Evolutionary conservation across 225 moss, liverwort and hornwort genomes (phyloP).

Genomic region (Pseudisothecium myosuroides): DNA sequence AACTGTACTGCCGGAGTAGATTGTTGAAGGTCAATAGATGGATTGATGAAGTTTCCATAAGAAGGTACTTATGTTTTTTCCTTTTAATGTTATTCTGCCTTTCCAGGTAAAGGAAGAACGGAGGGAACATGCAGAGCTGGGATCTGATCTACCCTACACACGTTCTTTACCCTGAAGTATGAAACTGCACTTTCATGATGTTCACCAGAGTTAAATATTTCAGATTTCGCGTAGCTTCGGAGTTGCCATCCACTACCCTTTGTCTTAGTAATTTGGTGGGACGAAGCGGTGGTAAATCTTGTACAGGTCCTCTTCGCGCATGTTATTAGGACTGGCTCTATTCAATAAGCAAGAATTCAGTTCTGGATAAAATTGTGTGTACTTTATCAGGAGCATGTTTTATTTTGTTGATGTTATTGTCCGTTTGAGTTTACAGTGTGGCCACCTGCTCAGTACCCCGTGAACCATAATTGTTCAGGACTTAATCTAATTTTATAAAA

Average conservation of each 20-base stretch:
- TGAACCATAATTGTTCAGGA: neutral
- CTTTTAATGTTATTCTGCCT: neutral
- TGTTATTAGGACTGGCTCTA: neutral
- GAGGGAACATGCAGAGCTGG: constrained; percentile 63
- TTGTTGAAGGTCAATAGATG: neutral
- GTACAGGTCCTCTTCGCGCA: neutral
- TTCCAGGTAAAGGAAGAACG: constrained; percentile 68
- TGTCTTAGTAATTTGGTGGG: neutral
- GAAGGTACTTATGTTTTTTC: neutral
- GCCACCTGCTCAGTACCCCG: neutral
- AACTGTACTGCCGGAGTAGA: neutral
- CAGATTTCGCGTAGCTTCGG: neutral
- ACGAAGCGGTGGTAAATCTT: neutral
- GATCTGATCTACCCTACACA: constrained; percentile 59
- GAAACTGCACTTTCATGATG: neutral
- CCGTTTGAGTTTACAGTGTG: neutral
- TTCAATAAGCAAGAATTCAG: neutral
- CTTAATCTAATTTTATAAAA: neutral
- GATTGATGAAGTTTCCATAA: neutral
- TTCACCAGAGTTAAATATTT: neutral
- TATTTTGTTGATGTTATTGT: neutral
- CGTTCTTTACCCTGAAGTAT: constrained; percentile 52
- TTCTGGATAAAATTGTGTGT: neutral
- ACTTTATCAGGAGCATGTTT: neutral
- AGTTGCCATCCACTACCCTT: neutral